Evolutionary conservation across 208 protist genomes (phyloP).

Genomic region (Acanthamoeba healyi): DNA sequence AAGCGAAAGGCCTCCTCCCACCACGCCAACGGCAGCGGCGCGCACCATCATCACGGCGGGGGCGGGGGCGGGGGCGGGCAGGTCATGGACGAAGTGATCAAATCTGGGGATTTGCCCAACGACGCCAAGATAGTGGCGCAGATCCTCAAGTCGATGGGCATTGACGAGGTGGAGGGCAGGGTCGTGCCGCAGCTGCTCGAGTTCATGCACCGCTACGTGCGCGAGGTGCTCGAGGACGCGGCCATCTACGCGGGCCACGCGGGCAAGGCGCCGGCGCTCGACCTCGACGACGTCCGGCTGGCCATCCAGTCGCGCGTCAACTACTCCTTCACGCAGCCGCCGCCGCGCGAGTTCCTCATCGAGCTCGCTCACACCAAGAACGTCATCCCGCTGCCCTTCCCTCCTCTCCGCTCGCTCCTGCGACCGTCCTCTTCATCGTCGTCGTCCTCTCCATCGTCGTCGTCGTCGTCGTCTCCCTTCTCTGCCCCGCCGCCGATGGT

Average conservation of each 20-base stretch:
- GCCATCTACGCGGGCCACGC: constrained; percentile 67
- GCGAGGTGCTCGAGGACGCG: constrained; percentile 73
- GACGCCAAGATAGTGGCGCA: constrained; percentile 68
- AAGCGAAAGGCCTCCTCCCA: neutral
- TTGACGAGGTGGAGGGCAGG: constrained; percentile 60
- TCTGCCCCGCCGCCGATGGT: neutral
- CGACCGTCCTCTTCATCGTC: neutral
- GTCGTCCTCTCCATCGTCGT: neutral
- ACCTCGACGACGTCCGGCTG: constrained; percentile 74
- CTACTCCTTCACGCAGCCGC: constrained; percentile 77
- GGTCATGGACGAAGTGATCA: neutral
- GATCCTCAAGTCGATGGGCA: constrained; percentile 76
- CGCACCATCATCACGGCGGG: neutral
- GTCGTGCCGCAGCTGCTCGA: constrained; percentile 73
- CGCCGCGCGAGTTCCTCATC: constrained; percentile 71
- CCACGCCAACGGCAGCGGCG: neutral
- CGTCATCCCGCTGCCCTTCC: constrained; percentile 48
- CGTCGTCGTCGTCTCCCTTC: neutral
- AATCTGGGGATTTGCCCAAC: constrained; percentile 57
- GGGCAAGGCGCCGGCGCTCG: constrained; percentile 39
- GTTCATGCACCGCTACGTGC: constrained; percentile 75
- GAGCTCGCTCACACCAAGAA: constrained; percentile 75
- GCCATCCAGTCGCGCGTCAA: constrained; percentile 77
- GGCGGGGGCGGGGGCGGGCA: too few relatives aligned
- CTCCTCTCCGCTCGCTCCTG: neutral